Conservation (phyloP, 2,329 filamentous ascomycete genomes). For the Colletotrichum sp. region DNA sequence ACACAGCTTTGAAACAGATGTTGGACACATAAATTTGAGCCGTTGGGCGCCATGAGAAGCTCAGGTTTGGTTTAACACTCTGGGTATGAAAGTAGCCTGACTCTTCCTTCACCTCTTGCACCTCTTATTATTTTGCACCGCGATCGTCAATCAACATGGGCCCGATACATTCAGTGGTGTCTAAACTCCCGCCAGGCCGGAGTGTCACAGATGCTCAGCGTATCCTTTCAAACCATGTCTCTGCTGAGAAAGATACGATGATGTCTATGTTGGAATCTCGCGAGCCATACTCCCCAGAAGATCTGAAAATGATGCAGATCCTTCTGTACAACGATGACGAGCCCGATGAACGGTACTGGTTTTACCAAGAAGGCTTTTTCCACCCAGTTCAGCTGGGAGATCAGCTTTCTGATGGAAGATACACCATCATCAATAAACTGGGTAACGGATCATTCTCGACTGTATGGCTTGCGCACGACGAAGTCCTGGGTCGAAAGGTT, state of each 20-base stretch:
- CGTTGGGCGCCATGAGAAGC: accelerated
- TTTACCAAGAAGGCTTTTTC: neutral
- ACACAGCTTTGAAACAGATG: neutral
- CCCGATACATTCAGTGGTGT: neutral
- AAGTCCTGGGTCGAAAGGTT: neutral
- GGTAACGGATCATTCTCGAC: neutral
- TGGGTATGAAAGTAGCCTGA: accelerated
- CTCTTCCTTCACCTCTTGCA: neutral
- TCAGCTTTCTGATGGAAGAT: neutral
- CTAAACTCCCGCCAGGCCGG: accelerated
- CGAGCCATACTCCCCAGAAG: neutral
- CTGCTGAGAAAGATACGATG: neutral
- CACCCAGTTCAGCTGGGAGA: neutral
- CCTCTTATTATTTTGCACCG: accelerated
- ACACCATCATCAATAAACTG: neutral
- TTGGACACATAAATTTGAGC: neutral
- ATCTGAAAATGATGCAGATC: neutral
- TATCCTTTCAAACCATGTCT: neutral
- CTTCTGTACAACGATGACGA: neutral
- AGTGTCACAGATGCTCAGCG: accelerated
- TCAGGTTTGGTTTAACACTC: neutral
- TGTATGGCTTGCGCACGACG: neutral
- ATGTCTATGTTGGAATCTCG: neutral
- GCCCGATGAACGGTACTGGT: neutral
- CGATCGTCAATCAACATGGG: neutral